These are phyloP conservation scores for Luffa acutangula DNA, from an alignment of 306 rosid species.

Conservation along the genomic window DNA sequence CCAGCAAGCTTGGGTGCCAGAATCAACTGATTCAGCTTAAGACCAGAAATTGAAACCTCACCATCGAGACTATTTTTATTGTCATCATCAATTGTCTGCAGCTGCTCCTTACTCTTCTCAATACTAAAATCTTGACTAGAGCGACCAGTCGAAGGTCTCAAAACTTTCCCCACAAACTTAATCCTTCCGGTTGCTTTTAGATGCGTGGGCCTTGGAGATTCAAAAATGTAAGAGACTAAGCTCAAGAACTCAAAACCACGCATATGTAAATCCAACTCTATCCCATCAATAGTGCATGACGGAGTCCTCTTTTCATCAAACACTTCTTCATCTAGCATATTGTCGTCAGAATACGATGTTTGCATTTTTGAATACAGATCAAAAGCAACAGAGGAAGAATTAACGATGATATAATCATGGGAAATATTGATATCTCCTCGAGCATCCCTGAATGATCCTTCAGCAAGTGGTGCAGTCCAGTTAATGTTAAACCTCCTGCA, in stretches of 20 bases:
- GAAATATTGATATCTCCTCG: conserved; percentile 86
- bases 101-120: conserved; percentile 26
- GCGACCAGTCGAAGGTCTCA: conserved; percentile 29
- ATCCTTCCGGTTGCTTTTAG: conserved; percentile 81
- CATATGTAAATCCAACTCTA: conserved; percentile 85
- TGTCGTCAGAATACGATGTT: conserved; percentile 46
- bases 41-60: conserved; percentile 66
- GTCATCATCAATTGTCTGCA: conserved; percentile 27
- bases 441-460: conserved; percentile 78
- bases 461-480: conserved; percentile 82
- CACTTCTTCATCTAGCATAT: conserved; percentile 27
- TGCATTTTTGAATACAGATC: conserved; percentile 57
- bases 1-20: conserved; percentile 86
- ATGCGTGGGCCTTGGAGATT: conserved; percentile 68
- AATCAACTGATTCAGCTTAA: conserved; percentile 83
- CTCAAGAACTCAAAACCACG: conserved; percentile 74
- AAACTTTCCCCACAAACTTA: conserved; percentile 77
- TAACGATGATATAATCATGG: conserved; percentile 45
- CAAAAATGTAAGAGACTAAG: conserved; percentile 51
- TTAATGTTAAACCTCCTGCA: conserved; percentile 73
- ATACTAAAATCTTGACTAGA: conserved; percentile 30
- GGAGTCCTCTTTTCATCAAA: conserved; percentile 23
- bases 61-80: conserved; percentile 49
- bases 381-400: conserved; percentile 79
- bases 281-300: conserved; percentile 55